Evolutionary conservation across 441 rosid genomes (phyloP), one percentile per base, ranked within the genome.

Genomic region (Monsonia emarginata): DNA sequence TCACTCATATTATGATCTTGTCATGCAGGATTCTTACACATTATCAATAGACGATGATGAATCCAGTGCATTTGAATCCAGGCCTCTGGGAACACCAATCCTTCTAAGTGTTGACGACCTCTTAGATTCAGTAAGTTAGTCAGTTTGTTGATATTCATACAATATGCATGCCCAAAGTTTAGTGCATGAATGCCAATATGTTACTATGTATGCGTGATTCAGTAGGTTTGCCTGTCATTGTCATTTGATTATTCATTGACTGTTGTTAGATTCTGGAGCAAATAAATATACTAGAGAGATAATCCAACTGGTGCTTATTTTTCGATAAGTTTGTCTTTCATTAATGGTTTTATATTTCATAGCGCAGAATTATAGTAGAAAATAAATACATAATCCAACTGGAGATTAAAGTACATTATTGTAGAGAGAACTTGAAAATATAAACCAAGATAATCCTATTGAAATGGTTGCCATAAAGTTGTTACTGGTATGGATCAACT

Each of bases 61-160:
- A 44, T 75, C 73, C 11, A 70, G 64, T 78, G 70, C 81, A 59
- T 64, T 75, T 34, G 89, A 81, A 80, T 82, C 27, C 91, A 85
- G 71, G 71, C 70, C 46, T 13, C 44, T 44, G 28, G 77, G 72
- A 75, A 74, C 70, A 64, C 77, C 71, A 3, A 69, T 65, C 58
- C 84, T 85, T 64, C 69, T 85, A 32, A 88, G 86, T 65, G 74
- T 84, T 16, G 86, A 83, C 69, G 84, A 88, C 64, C 83, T 85
- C 78, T 72, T 86, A 48, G 69, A 65, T 69, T 79, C 80, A 52
- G 92, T 86, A 69, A 84, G 92, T 79, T 65, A 26, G n/a, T n/a
- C 40, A 34, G 40, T 36, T 36, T 14, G 2, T 36, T 36, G 42
- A 36, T 36, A 36, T 36, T 1, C 42, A 36, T 9, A 36, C 32